These are phyloP conservation scores for Trichophyton verrucosum DNA, from an alignment of 2,329 filamentous ascomycete species.

Conservation along the genomic window DNA sequence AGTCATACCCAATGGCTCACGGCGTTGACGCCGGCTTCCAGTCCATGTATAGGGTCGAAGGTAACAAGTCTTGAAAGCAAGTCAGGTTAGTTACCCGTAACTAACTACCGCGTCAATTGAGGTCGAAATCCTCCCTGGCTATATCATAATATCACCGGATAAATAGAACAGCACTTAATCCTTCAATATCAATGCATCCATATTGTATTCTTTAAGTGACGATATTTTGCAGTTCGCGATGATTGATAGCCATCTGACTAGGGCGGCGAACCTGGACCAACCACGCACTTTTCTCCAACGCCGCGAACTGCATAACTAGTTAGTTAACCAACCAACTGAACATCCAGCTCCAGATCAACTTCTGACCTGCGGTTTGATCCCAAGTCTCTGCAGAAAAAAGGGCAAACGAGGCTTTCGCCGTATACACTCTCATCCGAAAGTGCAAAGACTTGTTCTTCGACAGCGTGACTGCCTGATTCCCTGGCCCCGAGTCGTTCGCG, in stretches of 20 bases:
- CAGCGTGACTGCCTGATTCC: neutral
- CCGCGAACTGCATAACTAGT: neutral
- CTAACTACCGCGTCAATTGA: too few relatives aligned
- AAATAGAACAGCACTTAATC: neutral
- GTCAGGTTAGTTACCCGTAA: neutral
- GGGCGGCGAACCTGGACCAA: neutral
- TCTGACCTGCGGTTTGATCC: neutral
- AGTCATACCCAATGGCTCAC: slow-evolving; percentile 2
- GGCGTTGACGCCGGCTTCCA: neutral
- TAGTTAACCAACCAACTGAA: too few relatives aligned
- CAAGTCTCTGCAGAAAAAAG: too few relatives aligned
- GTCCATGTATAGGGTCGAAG: neutral
- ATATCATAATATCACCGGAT: neutral
- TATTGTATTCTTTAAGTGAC: neutral
- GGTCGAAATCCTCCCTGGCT: neutral
- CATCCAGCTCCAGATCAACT: too few relatives aligned
- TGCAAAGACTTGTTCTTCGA: neutral
- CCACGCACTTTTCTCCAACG: neutral
- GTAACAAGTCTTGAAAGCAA: neutral
- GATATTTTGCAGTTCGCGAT: neutral
- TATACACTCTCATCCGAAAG: neutral
- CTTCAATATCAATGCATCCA: neutral
- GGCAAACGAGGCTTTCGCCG: neutral
- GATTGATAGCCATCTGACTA: neutral
- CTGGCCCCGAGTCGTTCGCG: neutral